Evolutionary conservation across 2,329 filamentous ascomycete genomes (phyloP).

Genomic region (Pleurostoma richardsiae): DNA sequence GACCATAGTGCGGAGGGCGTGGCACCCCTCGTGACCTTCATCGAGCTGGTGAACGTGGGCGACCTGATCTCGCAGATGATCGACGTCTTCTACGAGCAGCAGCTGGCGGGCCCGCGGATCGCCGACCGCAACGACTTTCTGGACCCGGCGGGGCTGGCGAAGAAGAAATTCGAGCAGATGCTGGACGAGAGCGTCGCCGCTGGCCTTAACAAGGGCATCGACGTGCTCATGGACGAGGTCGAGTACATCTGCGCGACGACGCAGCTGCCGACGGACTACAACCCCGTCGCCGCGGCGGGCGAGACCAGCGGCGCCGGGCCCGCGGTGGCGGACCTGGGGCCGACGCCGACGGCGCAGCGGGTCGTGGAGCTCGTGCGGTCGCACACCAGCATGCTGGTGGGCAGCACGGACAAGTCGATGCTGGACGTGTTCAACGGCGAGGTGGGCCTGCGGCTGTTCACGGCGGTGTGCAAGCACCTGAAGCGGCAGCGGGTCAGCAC

Average conservation of each 20-base stretch:
- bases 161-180: slow-evolving; percentile 99
- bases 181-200: slow-evolving; percentile 94
- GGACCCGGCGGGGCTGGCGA: slow-evolving; percentile 84
- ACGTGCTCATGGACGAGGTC: slow-evolving; percentile 97
- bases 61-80: slow-evolving; percentile 99
- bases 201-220: slow-evolving; percentile 94
- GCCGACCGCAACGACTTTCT: slow-evolving; percentile 93
- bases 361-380: slow-evolving; percentile 82
- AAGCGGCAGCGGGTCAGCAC: slow-evolving; percentile 92
- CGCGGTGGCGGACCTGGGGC: slow-evolving; percentile 54
- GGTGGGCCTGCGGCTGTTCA: slow-evolving; percentile 88
- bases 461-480: slow-evolving; percentile 90
- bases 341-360: slow-evolving; percentile 71
- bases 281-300: slow-evolving; percentile 50
- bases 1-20: slow-evolving; percentile 69
- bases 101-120: slow-evolving; percentile 76
- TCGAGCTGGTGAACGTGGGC: slow-evolving; percentile 96
- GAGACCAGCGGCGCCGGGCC: slow-evolving; percentile 21
- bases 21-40: slow-evolving; percentile 87
- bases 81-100: slow-evolving; percentile 97
- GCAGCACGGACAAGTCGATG: slow-evolving; percentile 96
- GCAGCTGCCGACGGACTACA: slow-evolving; percentile 84
- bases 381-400: slow-evolving; percentile 88
- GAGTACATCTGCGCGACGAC: slow-evolving; percentile 90
- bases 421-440: slow-evolving; percentile 98